These are phyloP conservation scores for Alloteropsis angusta DNA, from an alignment of 202 grass and related monocot species.

Conservation along the genomic window DNA sequence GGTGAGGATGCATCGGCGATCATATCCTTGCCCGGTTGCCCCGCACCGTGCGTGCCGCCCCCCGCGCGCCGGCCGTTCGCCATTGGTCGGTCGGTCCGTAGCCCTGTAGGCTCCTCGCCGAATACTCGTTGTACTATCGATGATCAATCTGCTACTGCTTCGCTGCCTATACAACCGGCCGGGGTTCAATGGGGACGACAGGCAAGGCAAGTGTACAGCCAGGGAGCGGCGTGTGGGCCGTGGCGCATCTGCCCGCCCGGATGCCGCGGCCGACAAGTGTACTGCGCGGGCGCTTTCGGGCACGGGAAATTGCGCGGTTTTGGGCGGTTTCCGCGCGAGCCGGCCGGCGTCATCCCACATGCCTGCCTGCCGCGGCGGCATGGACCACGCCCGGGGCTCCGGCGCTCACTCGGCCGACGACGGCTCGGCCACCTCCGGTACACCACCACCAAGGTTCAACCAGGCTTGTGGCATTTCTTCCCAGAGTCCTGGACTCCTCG, in stretches of 20 bases:
- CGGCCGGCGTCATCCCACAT: neutral
- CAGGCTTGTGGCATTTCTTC: neutral
- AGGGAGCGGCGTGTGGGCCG: neutral
- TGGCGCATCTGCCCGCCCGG: neutral
- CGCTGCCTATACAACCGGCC: no score
- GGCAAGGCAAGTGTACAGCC: no score
- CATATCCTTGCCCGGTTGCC: neutral
- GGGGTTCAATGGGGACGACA: no score
- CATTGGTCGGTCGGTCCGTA: neutral
- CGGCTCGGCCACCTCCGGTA: neutral
- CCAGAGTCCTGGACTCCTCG: neutral
- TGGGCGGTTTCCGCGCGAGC: neutral
- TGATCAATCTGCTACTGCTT: neutral
- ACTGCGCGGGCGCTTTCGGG: neutral
- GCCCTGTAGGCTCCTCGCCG: neutral
- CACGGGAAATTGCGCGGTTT: constrained; percentile 9
- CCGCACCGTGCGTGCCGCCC: neutral
- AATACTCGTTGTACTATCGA: neutral
- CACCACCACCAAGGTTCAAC: neutral
- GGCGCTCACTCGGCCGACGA: no score
- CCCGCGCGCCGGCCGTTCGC: neutral
- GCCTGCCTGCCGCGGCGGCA: neutral
- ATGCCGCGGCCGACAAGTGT: neutral
- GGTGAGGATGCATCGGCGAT: neutral
- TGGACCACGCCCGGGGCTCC: neutral